Conservation (phyloP, 164 flowering plant species). For the Liquidambar formosana region DNA sequence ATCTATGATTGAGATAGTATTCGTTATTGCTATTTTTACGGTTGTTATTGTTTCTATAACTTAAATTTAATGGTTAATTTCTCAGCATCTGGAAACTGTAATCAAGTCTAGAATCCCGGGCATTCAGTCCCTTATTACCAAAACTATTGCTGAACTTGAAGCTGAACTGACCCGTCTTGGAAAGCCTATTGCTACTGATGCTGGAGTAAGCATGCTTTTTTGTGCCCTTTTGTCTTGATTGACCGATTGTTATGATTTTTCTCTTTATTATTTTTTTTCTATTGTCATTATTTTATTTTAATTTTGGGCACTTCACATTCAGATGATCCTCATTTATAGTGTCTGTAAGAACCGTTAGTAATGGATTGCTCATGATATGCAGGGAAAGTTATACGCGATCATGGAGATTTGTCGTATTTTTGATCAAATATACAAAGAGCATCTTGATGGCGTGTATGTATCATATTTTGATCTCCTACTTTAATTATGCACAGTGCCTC, state of each 20-base stretch:
- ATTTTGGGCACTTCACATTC: neutral
- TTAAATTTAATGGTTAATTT: slow-evolving; percentile 12
- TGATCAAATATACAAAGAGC: slow-evolving; percentile 79
- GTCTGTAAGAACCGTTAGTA: slow-evolving; percentile 6
- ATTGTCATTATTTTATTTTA: neutral
- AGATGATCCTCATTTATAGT: neutral
- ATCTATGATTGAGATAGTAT: neutral
- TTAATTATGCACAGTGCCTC: neutral
- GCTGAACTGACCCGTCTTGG: slow-evolving; percentile 70
- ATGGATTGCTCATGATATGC: slow-evolving; percentile 21
- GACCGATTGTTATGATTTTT: neutral
- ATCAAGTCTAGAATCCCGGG: slow-evolving; percentile 83
- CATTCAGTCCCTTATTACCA: slow-evolving; percentile 72
- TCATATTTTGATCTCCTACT: neutral
- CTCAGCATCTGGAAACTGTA: slow-evolving; percentile 79
- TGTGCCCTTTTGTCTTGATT: neutral
- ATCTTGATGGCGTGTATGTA: slow-evolving; percentile 86
- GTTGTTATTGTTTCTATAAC: neutral
- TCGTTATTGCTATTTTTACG: neutral
- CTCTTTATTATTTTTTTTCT: no score
- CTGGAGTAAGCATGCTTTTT: slow-evolving; percentile 56
- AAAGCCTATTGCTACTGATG: slow-evolving; percentile 78
- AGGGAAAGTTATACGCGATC: slow-evolving; percentile 75
- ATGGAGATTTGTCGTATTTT: slow-evolving; percentile 78
- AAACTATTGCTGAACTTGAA: slow-evolving; percentile 69